phyloP scores from a whole-genome alignment of 106 monocot genomes.

The Ottelia alismoides region DNA sequence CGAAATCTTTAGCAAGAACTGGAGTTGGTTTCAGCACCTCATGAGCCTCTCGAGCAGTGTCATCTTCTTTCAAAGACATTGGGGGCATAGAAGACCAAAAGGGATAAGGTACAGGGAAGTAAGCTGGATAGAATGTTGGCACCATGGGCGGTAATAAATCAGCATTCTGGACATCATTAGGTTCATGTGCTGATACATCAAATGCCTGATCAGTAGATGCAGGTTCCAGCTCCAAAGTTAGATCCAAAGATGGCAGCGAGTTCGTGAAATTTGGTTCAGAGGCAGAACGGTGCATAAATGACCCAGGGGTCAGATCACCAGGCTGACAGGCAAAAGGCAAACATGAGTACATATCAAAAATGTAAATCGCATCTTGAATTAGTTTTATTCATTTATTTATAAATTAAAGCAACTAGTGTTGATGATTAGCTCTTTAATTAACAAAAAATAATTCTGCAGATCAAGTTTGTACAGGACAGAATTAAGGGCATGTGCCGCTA shows the following conservation, averaged over 20 bases:
- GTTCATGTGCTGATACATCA: neutral
- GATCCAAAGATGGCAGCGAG: constrained; percentile 7
- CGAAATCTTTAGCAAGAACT: constrained; percentile 21
- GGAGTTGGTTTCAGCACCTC: constrained; percentile 45
- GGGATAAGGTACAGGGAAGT: constrained; percentile 15
- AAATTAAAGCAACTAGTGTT: too few relatives aligned
- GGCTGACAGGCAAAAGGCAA: too few relatives aligned
- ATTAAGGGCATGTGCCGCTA: too few relatives aligned
- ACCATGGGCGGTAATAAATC: constrained; percentile 2
- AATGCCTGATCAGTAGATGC: constrained; percentile 6
- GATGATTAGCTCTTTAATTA: too few relatives aligned
- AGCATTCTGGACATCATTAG: constrained; percentile 1
- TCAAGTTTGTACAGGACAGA: too few relatives aligned
- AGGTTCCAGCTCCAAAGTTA: constrained; percentile 10
- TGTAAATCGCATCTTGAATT: too few relatives aligned
- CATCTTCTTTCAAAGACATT: constrained; percentile 5
- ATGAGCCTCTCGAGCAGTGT: constrained; percentile 13
- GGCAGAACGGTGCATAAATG: too few relatives aligned
- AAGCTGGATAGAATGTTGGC: constrained; percentile 21
- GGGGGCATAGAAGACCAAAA: constrained; percentile 25
- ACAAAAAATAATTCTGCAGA: too few relatives aligned
- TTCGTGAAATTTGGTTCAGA: constrained; percentile 10
- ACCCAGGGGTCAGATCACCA: too few relatives aligned
- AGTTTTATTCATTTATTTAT: too few relatives aligned
- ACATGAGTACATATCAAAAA: too few relatives aligned